These are phyloP conservation scores for Suhomyces pyralidae DNA, from an alignment of 805 yeast species.

Conservation along the genomic window DNA sequence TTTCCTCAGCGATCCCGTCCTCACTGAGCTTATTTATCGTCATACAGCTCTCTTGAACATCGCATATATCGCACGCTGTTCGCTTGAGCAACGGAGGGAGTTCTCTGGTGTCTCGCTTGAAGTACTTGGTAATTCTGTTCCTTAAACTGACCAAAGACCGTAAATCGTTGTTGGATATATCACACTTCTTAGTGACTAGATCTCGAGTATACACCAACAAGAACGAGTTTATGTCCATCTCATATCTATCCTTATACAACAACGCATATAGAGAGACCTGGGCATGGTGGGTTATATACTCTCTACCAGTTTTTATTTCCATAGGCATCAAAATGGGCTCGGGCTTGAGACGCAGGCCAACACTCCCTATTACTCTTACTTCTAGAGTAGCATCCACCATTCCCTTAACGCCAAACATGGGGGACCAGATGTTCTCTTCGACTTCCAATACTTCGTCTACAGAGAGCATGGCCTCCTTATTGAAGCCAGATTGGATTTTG, in stretches of 20 bases:
- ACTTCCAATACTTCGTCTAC: conserved; percentile 70
- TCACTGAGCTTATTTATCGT: conserved; percentile 58
- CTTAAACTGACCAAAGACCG: conserved; percentile 68
- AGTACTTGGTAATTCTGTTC: conserved; percentile 60
- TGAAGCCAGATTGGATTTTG: conserved; percentile 7
- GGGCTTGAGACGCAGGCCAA: conserved; percentile 10
- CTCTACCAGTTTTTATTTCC: conserved; percentile 86
- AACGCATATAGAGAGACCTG: conserved; percentile 83
- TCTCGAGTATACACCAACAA: conserved; percentile 72
- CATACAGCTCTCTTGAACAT: conserved; percentile 58
- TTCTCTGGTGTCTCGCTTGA: conserved; percentile 48
- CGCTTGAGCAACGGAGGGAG: conserved; percentile 55
- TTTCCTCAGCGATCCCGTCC: conserved; percentile 50
- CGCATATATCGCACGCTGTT: conserved; percentile 62
- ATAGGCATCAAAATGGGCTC: conserved; percentile 67
- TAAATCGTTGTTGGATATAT: conserved; percentile 54
- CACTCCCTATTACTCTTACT: conserved; percentile 30
- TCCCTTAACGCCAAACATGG: conserved; percentile 85
- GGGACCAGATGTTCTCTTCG: conserved; percentile 92
- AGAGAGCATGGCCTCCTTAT: conserved; percentile 5
- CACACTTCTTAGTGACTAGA: conserved; percentile 52
- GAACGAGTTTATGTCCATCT: conserved; percentile 59
- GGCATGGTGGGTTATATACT: conserved; percentile 69
- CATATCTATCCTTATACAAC: conserved; percentile 76
- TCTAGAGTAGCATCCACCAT: conserved; percentile 84